phyloP scores from a whole-genome alignment of 805 yeast species.

The Kluyveromyces nonfermentans region DNA sequence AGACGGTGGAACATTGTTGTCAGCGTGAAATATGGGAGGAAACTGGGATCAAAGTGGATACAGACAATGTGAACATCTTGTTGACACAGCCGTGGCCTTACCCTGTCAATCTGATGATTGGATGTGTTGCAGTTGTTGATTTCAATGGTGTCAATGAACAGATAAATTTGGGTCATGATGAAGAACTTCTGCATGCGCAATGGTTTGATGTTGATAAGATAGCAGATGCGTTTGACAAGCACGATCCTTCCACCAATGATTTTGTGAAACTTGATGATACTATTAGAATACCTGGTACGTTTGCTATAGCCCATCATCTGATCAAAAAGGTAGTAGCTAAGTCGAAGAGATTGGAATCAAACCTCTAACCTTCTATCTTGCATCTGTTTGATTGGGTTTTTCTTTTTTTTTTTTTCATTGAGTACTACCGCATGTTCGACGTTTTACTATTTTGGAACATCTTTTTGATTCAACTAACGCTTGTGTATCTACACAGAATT shows the following conservation, averaged over 20 bases:
- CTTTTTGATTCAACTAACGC: too few relatives aligned
- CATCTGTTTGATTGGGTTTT: neutral
- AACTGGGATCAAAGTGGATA: conserved; percentile 61
- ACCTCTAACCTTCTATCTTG: neutral
- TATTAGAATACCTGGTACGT: conserved; percentile 23
- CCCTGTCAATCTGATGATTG: conserved; percentile 88
- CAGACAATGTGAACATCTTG: conserved; percentile 46
- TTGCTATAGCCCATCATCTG: conserved; percentile 25
- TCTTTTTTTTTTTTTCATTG: too few relatives aligned
- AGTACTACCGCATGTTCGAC: too few relatives aligned
- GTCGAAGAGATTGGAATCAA: neutral
- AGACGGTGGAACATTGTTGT: conserved; percentile 81
- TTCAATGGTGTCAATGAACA: conserved; percentile 54
- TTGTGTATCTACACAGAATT: too few relatives aligned
- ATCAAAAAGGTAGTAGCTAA: conserved; percentile 9
- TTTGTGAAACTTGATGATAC: conserved; percentile 14
- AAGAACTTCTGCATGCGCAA: conserved; percentile 77
- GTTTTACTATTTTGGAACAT: too few relatives aligned
- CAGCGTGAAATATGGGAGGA: conserved; percentile 91
- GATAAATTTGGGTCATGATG: conserved; percentile 70
- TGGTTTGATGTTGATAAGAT: conserved; percentile 65
- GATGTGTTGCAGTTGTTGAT: conserved; percentile 72
- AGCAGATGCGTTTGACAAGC: conserved; percentile 29
- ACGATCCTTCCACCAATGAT: conserved; percentile 14
- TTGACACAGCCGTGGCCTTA: conserved; percentile 96